These are phyloP conservation scores for Carpinus viminea DNA, from an alignment of 306 rosid species.

Conservation along the genomic window DNA sequence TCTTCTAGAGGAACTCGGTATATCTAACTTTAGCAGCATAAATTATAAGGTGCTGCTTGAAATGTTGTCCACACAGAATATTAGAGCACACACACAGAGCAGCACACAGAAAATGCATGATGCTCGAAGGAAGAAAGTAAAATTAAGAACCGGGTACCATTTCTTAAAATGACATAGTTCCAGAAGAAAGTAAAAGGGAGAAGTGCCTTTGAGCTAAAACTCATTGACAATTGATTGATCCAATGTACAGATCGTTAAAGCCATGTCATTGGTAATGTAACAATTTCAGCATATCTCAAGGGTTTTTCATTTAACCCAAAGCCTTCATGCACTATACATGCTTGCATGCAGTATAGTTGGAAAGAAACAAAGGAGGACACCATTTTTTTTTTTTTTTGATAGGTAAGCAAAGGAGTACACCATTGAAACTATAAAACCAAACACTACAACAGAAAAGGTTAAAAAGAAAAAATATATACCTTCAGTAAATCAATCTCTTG, in stretches of 20 bases:
- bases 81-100: background rate
- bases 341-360: background rate
- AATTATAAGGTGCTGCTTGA: background rate
- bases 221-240: background rate
- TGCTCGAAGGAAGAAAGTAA: background rate
- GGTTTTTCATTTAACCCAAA: slow-evolving; percentile 13
- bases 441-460: background rate
- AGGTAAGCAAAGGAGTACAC: slow-evolving; percentile 12
- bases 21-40: background rate
- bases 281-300: background rate
- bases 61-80: too few species aligned
- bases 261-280: background rate
- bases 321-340: slow-evolving; percentile 19
- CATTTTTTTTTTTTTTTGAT: background rate
- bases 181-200: background rate
- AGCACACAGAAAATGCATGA: slow-evolving; percentile 1
- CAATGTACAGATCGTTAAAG: background rate
- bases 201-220: background rate
- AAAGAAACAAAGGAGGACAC: slow-evolving; percentile 17
- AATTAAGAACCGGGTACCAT: too few species aligned
- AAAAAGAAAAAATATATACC: slow-evolving; percentile 48
- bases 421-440: slow-evolving; percentile 17
- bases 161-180: too few species aligned
- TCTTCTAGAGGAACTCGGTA: background rate
- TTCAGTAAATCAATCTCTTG: slow-evolving; percentile 98